Conservation (phyloP, 2,329 filamentous ascomycete species). For the Mycocentrospora acerina region DNA sequence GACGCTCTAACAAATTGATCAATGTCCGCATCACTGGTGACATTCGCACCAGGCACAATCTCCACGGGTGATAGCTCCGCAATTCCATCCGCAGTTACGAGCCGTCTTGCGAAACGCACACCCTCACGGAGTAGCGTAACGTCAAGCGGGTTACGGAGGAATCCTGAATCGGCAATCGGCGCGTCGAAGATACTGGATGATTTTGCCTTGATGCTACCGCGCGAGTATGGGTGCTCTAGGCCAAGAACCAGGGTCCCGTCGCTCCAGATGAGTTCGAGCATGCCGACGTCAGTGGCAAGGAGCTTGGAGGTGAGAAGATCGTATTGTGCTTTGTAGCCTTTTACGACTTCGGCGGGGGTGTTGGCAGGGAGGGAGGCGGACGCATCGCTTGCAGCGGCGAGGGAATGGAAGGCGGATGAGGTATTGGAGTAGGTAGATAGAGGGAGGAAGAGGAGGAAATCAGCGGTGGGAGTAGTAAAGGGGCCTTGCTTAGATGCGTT, state of each 20-base stretch:
- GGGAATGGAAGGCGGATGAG: slow-evolving; percentile 12
- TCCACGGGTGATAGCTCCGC: slow-evolving; percentile 21
- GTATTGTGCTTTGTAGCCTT: slow-evolving; percentile 19
- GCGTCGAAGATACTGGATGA: slow-evolving; percentile 23
- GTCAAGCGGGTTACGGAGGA: slow-evolving; percentile 28
- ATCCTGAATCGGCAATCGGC: slow-evolving; percentile 24
- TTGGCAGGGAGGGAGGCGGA: slow-evolving; percentile 16
- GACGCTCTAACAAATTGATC: slow-evolving; percentile 15
- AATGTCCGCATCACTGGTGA: slow-evolving; percentile 19
- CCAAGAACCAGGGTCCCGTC: slow-evolving; percentile 18
- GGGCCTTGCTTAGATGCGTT: slow-evolving; percentile 13
- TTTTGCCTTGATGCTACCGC: slow-evolving; percentile 25
- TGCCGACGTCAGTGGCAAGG: slow-evolving; percentile 14
- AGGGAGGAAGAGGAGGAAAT: slow-evolving; percentile 26
- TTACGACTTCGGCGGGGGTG: slow-evolving; percentile 16
- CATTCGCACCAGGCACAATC: slow-evolving; percentile 19
- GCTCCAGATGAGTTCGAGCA: slow-evolving; percentile 23
- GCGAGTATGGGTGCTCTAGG: slow-evolving; percentile 27
- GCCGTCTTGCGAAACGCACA: slow-evolving; percentile 18
- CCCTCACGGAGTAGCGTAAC: slow-evolving; percentile 21
- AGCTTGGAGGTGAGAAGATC: slow-evolving; percentile 19
- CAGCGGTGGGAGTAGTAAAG: slow-evolving; percentile 17
- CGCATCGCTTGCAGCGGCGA: slow-evolving; percentile 15
- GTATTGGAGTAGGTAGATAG: slow-evolving; percentile 20
- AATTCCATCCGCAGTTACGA: slow-evolving; percentile 13